Conservation (phyloP, 108 stramenopile species). For the Mediolabrus comicus region DNA sequence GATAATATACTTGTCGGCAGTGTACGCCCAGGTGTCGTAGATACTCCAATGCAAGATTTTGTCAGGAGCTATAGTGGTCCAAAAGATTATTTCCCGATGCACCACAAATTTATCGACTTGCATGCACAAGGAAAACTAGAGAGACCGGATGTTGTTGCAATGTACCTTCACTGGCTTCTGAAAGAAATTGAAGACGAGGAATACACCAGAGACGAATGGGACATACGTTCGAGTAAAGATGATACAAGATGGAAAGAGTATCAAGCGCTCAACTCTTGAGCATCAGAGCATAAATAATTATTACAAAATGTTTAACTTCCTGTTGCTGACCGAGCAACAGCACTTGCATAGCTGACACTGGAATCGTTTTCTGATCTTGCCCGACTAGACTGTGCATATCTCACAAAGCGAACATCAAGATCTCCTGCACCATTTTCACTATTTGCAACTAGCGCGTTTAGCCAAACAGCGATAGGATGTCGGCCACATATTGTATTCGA, state of each 20-base stretch:
- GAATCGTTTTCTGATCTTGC: conserved; percentile 56
- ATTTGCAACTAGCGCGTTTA: conserved; percentile 47
- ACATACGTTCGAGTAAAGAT: conserved; percentile 23
- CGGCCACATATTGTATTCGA: conserved; percentile 86
- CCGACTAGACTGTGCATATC: conserved; percentile 70
- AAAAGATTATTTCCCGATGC: conserved; percentile 40
- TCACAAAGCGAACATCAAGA: conserved; percentile 68
- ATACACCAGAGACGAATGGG: conserved; percentile 27
- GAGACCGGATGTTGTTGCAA: conserved; percentile 25
- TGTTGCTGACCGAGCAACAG: conserved; percentile 45
- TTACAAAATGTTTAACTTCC: conserved; percentile 6
- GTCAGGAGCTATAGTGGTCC: conserved; percentile 49
- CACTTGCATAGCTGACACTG: conserved; percentile 89
- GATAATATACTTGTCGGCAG: conserved; percentile 47
- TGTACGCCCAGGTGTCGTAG: conserved; percentile 71
- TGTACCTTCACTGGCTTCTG: conserved; percentile 40
- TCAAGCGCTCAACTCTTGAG: conserved; percentile 6
- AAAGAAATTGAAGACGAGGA: conserved; percentile 31
- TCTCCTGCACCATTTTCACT: conserved; percentile 1
- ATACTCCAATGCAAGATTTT: conserved; percentile 69
- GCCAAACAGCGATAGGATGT: conserved; percentile 78
- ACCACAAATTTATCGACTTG: conserved; percentile 36
- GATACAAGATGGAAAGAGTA: conserved; percentile 32
- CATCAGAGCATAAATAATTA: background rate
- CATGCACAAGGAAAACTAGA: conserved; percentile 28